Evolutionary conservation across 2,329 filamentous ascomycete species (phyloP), one percentile per base, ranked within the genome.

Genomic region (Claviceps capensis): DNA sequence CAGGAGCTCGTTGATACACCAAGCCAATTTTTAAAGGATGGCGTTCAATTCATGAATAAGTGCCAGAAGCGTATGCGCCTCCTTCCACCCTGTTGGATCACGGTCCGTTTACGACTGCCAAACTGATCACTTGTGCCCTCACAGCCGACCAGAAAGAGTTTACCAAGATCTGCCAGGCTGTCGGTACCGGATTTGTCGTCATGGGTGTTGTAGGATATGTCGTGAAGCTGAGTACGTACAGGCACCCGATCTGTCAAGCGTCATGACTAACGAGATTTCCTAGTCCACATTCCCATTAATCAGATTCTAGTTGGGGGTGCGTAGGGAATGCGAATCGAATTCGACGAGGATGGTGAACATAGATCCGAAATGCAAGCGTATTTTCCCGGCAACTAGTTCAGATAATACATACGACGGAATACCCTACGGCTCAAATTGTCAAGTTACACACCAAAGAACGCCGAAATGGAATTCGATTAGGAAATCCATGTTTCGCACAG

Each of bases 161-260:
- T 56, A 60, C 71, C 51, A 67, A 68, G 57, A 66, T 73, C 52
- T 72, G 68, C 63, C 72, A 75, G 69, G 82, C 82, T 55, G 82
- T 85, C 56, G 82, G 81, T 53, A 76, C 83, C 56, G 82, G 82
- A 54, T 85, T 85, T 69, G 67, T 85, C 56, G 76, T 85, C 67
- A 85, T 84, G 81, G 81, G 81, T 56, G 78, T 79, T 47, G 82
- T 85, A 53, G 82, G 82, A 56, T 85, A 84, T 68, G 67, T 85
- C 56, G 80, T 85, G 64, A 85, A 85, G 75, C 74, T 85, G 63
- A 82, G 79, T 82, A 72, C 48, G 76, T 58, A 11, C 5, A 46
- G 30, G 22, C 49, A 14, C 41, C 17, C 23, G 16, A 41, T 7
- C 19, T 5, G 7, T 37, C n/a, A 3, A 17, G 19, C 14, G 23